Conservation (phyloP, 2,329 filamentous ascomycete species). For the Trichophyton simii region DNA sequence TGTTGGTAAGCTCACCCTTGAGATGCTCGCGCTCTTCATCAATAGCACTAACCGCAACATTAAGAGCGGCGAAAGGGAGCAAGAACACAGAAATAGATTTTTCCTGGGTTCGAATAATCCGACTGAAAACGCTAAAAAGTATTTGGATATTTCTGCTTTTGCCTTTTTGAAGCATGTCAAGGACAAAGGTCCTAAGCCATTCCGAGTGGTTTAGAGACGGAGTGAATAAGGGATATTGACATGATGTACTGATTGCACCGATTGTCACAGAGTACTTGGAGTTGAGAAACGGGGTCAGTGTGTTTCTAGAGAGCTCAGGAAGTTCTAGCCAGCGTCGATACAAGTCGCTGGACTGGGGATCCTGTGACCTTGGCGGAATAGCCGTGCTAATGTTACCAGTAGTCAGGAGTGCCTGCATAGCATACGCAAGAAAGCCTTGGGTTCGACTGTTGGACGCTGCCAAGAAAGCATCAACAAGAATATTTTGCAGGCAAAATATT, state of each 20-base stretch:
- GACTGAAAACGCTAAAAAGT: constrained; percentile 68
- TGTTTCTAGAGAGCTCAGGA: constrained; percentile 64
- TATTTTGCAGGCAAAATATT: constrained; percentile 70
- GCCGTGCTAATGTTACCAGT: constrained; percentile 59
- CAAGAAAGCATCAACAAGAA: constrained; percentile 81
- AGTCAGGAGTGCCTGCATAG: constrained; percentile 81
- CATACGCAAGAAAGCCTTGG: constrained; percentile 85
- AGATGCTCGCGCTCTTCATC: constrained; percentile 53
- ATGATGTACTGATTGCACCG: constrained; percentile 41
- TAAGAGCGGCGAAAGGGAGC: constrained; percentile 73
- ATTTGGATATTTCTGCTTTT: constrained; percentile 61
- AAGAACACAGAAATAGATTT: constrained; percentile 76
- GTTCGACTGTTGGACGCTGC: constrained; percentile 77
- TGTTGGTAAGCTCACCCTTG: constrained; percentile 57
- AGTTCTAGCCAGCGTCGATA: constrained; percentile 66
- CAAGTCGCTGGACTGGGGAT: constrained; percentile 46
- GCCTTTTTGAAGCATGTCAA: constrained; percentile 67
- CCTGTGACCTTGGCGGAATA: constrained; percentile 37
- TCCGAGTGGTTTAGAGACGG: constrained; percentile 55
- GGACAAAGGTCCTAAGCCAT: constrained; percentile 71
- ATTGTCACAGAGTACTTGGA: constrained; percentile 68
- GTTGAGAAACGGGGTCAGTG: constrained; percentile 73
- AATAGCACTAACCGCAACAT: constrained; percentile 63
- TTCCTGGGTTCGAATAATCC: constrained; percentile 76
- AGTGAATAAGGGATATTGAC: constrained; percentile 67